Base-by-base conservation (phyloP, 1,139 yeast genomes). In the Hyphopichia pseudoburtonii region DNA sequence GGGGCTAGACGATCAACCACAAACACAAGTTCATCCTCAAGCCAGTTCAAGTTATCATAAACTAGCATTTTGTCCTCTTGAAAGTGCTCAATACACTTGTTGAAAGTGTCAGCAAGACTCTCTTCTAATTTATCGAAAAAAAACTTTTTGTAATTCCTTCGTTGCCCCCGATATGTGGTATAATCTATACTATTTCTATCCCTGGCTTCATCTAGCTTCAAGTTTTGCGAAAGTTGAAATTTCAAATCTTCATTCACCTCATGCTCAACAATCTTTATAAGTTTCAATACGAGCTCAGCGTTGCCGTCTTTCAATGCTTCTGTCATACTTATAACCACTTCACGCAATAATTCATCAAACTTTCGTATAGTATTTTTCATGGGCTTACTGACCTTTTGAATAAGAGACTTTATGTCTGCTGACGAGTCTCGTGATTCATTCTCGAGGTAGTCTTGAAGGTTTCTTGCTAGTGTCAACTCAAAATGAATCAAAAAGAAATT, bases 181-280 rank as follows among this genome's bases (percentile, higher is more conserved):
- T 70, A 70, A 43, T 60, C 53, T 10, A 57, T 43, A 2, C 55
- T 48, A 22, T 49, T 51, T 12, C 50, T 31, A 33, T 53, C 53
- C 7, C 41, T 46, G 3, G 41, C 30, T 17, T 43, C 49, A 37
- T 44, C 51, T 45, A 63, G 57, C 38, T 54, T 56, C 32, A 82
- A 66, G 35, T 70, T 71, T 30, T 69, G 60, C 41, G 77, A 64
- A n/a, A 84, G 66, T 8, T 65, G 56, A 23, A 81, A 69, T 48
- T 82, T 81, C 42, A 81, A 58, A 52, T 92, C 98, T 51, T 86
- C 89, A 28, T 75, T 70, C 45, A 85, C 86, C 57, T 94, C 99
- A 46, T 68, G 74, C 44, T 89, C 95, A 30, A 94, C 71, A 21
- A 94, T 76, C 47, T 86, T 84, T 28, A 89, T 80, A 33, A 86